phyloP scores from a whole-genome alignment of 1,284 basidiomycete genomes.

The Crepidotus sp. region DNA sequence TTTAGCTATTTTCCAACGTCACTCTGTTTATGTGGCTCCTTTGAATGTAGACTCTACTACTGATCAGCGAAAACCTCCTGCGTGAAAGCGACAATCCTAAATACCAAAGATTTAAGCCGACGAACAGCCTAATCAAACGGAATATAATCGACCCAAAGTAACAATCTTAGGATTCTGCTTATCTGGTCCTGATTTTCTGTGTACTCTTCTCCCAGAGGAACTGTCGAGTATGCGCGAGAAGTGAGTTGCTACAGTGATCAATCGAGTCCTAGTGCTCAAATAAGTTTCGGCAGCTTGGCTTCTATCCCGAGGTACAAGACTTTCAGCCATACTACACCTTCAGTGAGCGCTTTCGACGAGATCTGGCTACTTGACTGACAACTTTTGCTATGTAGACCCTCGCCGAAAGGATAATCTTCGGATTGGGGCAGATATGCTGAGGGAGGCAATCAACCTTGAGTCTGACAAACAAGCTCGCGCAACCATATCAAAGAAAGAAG shows the following conservation, averaged over 20 bases:
- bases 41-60: constrained; percentile 48
- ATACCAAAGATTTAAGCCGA: constrained; percentile 65
- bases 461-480: constrained; percentile 44
- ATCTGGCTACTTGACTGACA: neutral
- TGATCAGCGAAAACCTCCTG: constrained; percentile 64
- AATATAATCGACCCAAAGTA: constrained; percentile 32
- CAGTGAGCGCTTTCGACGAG: neutral
- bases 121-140: constrained; percentile 59
- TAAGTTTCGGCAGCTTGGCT: constrained; percentile 6
- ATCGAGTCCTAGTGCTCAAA: neutral
- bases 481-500: constrained; percentile 36
- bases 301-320: constrained; percentile 12
- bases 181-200: constrained; percentile 2
- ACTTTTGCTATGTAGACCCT: constrained; percentile 16
- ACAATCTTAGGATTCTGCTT: constrained; percentile 2
- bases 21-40: constrained; percentile 1
- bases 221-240: constrained; percentile 68
- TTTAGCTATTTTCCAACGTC: neutral
- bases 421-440: constrained; percentile 54
- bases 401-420: constrained; percentile 44
- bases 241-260: constrained; percentile 33
- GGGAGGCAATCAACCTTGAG: constrained; percentile 49
- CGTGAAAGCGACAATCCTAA: constrained; percentile 62
- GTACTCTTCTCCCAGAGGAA: constrained; percentile 46
- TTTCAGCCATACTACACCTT: neutral